These are phyloP conservation scores for Asterophora parasitica DNA, from an alignment of 768 basidiomycete species.

Conservation along the genomic window DNA sequence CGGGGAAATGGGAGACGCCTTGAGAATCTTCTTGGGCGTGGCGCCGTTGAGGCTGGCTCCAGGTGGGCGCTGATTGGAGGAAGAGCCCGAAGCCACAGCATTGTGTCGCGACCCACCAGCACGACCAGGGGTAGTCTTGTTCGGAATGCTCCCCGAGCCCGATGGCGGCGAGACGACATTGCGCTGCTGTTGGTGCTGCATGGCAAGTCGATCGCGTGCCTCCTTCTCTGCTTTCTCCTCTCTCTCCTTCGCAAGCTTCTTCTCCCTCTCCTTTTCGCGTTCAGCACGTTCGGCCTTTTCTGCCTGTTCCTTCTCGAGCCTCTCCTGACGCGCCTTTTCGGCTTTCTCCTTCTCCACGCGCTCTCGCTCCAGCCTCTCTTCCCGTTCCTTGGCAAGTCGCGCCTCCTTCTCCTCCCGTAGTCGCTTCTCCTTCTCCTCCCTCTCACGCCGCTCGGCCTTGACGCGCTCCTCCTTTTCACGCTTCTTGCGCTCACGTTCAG, in stretches of 20 bases:
- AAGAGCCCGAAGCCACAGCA: constrained; percentile 40
- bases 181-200: constrained; percentile 48
- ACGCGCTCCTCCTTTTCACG: constrained; percentile 72
- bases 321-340: constrained; percentile 27
- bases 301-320: constrained; percentile 33
- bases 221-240: constrained; percentile 26
- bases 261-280: constrained; percentile 26
- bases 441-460: constrained; percentile 69
- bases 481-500: constrained; percentile 68
- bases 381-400: constrained; percentile 58
- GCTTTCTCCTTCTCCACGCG: constrained; percentile 38
- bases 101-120: constrained; percentile 43
- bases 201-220: constrained; percentile 24
- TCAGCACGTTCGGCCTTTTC: constrained; percentile 35
- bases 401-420: constrained; percentile 68
- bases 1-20: constrained; percentile 30
- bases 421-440: constrained; percentile 58
- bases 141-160: constrained; percentile 16
- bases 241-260: constrained; percentile 27
- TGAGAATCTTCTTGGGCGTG: constrained; percentile 58
- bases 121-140: constrained; percentile 39
- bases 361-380: constrained; percentile 47
- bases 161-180: constrained; percentile 32
- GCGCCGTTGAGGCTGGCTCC: constrained; percentile 41
- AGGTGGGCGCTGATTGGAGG: constrained; percentile 19